phyloP scores from a whole-genome alignment of 1,139 yeast species.

The Arxiozyma heterogenica region DNA sequence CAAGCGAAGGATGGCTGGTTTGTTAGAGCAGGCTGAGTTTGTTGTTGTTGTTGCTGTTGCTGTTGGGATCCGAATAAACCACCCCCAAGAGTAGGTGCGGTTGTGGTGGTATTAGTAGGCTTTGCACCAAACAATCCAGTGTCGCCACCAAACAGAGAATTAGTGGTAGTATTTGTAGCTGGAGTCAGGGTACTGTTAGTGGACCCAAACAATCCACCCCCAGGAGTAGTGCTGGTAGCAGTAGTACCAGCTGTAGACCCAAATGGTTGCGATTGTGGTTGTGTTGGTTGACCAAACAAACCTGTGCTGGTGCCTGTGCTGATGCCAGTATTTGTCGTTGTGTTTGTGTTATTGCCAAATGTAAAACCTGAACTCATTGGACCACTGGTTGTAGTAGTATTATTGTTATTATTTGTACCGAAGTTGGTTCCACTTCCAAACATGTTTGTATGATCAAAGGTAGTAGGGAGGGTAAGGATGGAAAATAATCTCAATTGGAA shows the following conservation, averaged over 20 bases:
- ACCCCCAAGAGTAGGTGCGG: constrained; percentile 12
- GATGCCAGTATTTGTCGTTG: constrained; percentile 1
- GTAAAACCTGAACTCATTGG: constrained; percentile 4
- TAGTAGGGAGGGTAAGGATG: neutral
- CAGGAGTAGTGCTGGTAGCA: neutral
- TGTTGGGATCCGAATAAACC: constrained; percentile 17
- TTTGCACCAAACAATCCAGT: constrained; percentile 14
- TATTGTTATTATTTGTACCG: constrained; percentile 2
- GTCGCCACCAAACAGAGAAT: neutral
- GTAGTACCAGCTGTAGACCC: neutral
- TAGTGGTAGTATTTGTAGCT: constrained; percentile 15
- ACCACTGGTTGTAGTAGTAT: neutral
- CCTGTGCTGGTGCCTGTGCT: neutral
- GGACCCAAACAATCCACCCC: constrained; percentile 8
- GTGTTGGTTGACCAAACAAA: constrained; percentile 4
- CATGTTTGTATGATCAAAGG: neutral
- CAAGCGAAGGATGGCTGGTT: constrained; percentile 40
- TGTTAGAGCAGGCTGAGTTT: constrained; percentile 5
- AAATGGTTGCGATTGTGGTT: constrained; percentile 1
- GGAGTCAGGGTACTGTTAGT: constrained; percentile 10
- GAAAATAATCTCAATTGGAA: neutral
- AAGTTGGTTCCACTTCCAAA: constrained; percentile 5
- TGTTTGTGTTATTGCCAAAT: constrained; percentile 3
- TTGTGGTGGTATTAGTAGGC: neutral
- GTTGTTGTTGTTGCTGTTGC: constrained; percentile 4